Percentiles rank a stretch among this genome's conserved stretches.
phyloP scores from a whole-genome alignment of 2,329 filamentous ascomycete species.

The Coniosporium tulheliwenetii region DNA sequence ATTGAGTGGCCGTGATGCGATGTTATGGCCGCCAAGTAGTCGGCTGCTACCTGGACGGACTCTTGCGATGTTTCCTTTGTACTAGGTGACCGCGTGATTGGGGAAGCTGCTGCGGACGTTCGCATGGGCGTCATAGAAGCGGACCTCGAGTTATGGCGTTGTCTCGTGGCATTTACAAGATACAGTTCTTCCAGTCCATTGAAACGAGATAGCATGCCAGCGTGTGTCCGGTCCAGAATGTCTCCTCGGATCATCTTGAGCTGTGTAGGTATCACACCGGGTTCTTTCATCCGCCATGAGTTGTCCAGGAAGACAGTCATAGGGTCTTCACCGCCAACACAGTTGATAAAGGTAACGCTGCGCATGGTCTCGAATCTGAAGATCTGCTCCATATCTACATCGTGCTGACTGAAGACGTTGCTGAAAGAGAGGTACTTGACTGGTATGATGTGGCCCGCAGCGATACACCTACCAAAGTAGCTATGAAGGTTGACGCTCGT shows the following conservation, averaged over 20 bases:
- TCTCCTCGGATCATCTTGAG: constrained; percentile 36
- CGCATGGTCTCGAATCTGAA: constrained; percentile 25
- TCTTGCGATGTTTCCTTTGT: too few relatives aligned
- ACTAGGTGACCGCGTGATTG: too few relatives aligned
- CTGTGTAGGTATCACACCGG: constrained; percentile 11
- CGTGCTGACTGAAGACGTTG: constrained; percentile 41
- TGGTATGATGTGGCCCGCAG: constrained; percentile 27
- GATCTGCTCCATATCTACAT: constrained; percentile 27
- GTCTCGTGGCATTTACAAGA: constrained; percentile 25
- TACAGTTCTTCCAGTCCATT: constrained; percentile 34
- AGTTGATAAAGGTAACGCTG: constrained; percentile 38
- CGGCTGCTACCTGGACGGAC: too few relatives aligned
- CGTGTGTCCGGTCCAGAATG: constrained; percentile 27
- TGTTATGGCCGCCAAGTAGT: too few relatives aligned
- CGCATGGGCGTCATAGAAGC: too few relatives aligned
- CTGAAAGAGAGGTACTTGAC: constrained; percentile 37
- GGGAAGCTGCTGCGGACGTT: too few relatives aligned
- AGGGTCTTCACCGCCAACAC: constrained; percentile 26
- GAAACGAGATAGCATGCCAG: constrained; percentile 25
- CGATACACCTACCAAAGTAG: constrained; percentile 40
- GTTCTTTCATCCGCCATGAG: constrained; percentile 28
- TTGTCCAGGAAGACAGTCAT: constrained; percentile 29
- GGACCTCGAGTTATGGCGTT: too few relatives aligned
- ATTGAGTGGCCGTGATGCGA: too few relatives aligned
- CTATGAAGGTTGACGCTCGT: constrained; percentile 37